A percentile compares a stretch with the other conserved stretches of the same genome.
Conservation (phyloP, 495 filamentous ascomycete species). For the Xylaria bambusicola region DNA sequence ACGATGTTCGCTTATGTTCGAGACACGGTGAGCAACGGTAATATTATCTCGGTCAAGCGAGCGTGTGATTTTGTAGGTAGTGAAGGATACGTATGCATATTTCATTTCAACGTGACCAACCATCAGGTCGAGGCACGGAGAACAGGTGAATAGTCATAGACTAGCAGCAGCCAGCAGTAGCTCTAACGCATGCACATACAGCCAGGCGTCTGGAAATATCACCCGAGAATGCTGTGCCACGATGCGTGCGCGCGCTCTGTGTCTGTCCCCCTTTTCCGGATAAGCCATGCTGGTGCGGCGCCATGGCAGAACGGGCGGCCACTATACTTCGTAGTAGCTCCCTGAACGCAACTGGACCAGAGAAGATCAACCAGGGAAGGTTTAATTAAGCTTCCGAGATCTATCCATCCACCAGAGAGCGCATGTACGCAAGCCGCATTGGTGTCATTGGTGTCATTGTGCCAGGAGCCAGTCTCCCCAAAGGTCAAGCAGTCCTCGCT, state of each 20-base stretch:
- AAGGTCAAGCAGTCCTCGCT: constrained; percentile 14
- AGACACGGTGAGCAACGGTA: neutral
- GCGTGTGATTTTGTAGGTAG: neutral
- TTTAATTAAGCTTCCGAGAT: constrained; percentile 21
- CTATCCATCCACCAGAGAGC: neutral
- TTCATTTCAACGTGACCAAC: neutral
- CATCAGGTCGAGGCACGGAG: neutral
- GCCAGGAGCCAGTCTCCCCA: neutral
- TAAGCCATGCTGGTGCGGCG: constrained; percentile 1
- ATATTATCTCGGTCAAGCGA: constrained; percentile 6
- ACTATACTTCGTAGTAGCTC: neutral
- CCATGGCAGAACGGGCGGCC: neutral
- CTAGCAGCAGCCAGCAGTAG: neutral
- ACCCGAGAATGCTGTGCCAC: constrained; percentile 19
- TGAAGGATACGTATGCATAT: neutral
- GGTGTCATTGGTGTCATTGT: neutral
- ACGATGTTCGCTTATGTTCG: neutral
- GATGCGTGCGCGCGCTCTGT: neutral
- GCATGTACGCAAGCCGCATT: neutral
- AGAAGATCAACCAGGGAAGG: constrained; percentile 10
- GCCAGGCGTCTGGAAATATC: constrained; percentile 9
- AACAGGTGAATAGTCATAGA: too few relatives aligned
- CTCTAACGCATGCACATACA: neutral
- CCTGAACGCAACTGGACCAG: neutral
- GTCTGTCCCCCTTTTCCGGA: constrained; percentile 10